Base-by-base conservation (phyloP, 352 stramenopile species). In the Aphanomyces stellatus region DNA sequence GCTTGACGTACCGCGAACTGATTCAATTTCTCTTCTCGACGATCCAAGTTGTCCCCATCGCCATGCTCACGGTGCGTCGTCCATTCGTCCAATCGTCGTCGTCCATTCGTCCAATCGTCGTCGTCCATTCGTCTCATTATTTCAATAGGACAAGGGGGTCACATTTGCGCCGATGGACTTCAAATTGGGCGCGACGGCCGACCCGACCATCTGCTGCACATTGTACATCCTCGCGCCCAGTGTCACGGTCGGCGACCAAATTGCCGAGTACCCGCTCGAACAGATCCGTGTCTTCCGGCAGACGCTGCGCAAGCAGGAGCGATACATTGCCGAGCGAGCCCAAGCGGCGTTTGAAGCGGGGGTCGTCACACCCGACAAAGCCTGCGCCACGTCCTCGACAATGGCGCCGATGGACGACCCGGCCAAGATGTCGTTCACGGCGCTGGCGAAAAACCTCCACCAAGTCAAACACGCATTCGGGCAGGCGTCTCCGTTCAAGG, bases 131-230 rank as follows among this genome's bases (percentile, higher is more conserved):
- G 24, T 10, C 34, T 43, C 11, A 8, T 17, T 4, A 17, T 33
- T 40, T 46, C 15, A n/a, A n/a, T 25, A 56, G 37, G 51, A 88
- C 22, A 75, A 81, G 33, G 84, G 84, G 15, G 81, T 87, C 13
- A 73, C 80, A 48, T 87, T 90, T 31, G 75, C 88, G 7, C 82
- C 90, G 53, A 81, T 87, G 71, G 84, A 92, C n/a, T 92, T 90
- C 68, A 92, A 92, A 65, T 68, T 92, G 7, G 84, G 84, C 2
- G 80, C 72, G 1, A 92, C 80, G 0, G 80, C 84, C 0, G 84
- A 92, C 35, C 84, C 84, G 13, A 90, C 87, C 41, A 43, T 92
- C 35, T 92, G 84, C 63, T 90, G 84, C 69, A 92, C 90, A 53
- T 77, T 92, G n/a, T 92, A 89, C 53, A 81, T 78, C 5, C 77